Percentiles rank a stretch among this genome's conserved stretches.
Evolutionary conservation across 139 green algal species (phyloP).

Genomic region (Tetraselmis chui): DNA sequence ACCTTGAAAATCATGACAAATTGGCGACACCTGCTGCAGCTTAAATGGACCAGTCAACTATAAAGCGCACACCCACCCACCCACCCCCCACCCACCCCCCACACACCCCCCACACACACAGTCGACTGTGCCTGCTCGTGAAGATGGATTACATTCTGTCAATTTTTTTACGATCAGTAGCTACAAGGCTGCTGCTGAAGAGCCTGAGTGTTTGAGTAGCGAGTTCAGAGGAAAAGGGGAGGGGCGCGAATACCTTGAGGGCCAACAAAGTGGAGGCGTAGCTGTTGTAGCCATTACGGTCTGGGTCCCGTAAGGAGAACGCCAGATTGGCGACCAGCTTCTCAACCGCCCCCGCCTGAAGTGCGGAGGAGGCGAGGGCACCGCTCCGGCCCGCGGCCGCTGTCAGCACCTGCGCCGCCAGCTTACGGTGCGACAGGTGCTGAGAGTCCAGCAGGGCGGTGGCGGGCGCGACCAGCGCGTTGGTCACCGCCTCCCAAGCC

Average conservation of each 20-base stretch:
- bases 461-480: background rate
- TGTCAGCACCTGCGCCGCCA: background rate
- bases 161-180: too few species aligned
- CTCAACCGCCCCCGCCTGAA: background rate
- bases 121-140: too few species aligned
- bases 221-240: too few species aligned
- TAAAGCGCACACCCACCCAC: too few species aligned
- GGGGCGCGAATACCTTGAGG: background rate
- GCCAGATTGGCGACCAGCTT: background rate
- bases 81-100: too few species aligned
- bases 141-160: too few species aligned
- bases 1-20: too few species aligned
- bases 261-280: background rate
- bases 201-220: too few species aligned
- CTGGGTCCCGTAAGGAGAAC: background rate
- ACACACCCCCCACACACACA: too few species aligned
- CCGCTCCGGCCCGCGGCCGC: background rate
- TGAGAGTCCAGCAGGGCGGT: background rate
- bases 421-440: background rate
- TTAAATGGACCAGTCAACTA: too few species aligned
- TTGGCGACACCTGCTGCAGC: too few species aligned
- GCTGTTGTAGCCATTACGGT: background rate
- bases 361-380: background rate
- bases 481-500: background rate
- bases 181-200: too few species aligned